Base-by-base conservation (phyloP, 306 rosid species). In the Quercus aquifolioides region DNA sequence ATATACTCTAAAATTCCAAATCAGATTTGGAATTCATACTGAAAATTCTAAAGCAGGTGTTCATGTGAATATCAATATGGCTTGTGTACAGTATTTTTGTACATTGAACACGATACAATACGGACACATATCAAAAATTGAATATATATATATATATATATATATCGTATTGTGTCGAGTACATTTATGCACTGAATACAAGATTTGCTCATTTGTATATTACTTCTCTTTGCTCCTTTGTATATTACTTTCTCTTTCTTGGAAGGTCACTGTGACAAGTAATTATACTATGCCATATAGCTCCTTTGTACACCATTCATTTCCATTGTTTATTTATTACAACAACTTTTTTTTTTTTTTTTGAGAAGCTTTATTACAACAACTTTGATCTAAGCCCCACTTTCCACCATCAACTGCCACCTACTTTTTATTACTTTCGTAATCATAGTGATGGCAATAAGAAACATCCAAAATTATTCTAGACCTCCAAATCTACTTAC, bases 21-120 rank as follows among this genome's bases (percentile, higher is more conserved):
- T 13, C 5, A 49, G 17, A 2, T 11, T 49, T 12, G 54, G 54
- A 49, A 49, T 49, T 3, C 17, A 12, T 3, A 13, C 17, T 49
- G 4, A 49, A 49, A 49, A 49, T 49, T 10, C 17, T 13, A 3
- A 49, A 41, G 11, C 11, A 9, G 3, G 46, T 41, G 46, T 41
- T 41, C 0, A 38, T 7, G 12, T 41, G 46, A 2, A 0, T 41
- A 8, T 2, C 11, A 41, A 41, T 41, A 8, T 0, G 1, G 3
- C 3, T 8, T 8, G 46, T 41, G 1, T 41, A 0, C 0, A 0
- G 8, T 6, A 0, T 1, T 35, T 35, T 35, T 35, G 9, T 35
- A 35, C 0, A 38, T 38, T 38, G 0, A 2, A 41, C 3, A 41
- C 0, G 3, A 41, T 8, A 38, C 3, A 0, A 38, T 38, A 38